Base-by-base conservation (phyloP, 164 flowering plant genomes). In the Warburgia ugandensis region DNA sequence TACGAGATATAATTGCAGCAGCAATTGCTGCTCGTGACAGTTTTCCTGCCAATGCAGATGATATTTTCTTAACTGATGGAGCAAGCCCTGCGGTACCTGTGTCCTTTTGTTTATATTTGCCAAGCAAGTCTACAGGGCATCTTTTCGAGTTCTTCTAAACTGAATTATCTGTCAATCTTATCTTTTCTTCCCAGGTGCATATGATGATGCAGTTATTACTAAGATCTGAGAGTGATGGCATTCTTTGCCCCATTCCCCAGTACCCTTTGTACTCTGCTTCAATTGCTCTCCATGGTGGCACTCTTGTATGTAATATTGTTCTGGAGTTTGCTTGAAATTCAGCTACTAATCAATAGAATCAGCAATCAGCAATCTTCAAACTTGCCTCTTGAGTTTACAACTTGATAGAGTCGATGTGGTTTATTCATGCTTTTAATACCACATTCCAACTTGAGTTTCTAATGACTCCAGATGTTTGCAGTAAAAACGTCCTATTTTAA, bases 181-280 rank as follows among this genome's bases (percentile, higher is more conserved):
- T n/a, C n/a, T 51, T 26, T 59, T 40, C 27, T 42, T 56, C 44
- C 43, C 62, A 94, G 99, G 97, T 94, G 38, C 99, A 94, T 64
- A 84, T 84, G 92, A 94, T 94, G 99, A 89, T 94, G 97, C 97
- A 84, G 59, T 71, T 94, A 61, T 61, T 94, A 53, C 74, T 81
- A 62, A 69, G 90, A 31, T 84, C 96, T n/a, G 84, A 86, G 56
- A 64, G 71, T 9, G 99, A 94, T 71, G 99, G 99, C 54, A 84
- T 94, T 61, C 78, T 94, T 45, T 94, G 99, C 58, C 99, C 99
- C 50, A 86, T 94, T 47, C 99, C 99, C 48, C 99, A 94, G 60
- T 94, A 89, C 62, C 96, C 99, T n/a, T 53, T 94, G 35, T 94
- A 89, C 70, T 94, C 97, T 39, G 99, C 99, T 64, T 94, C 99